Conservation (phyloP, 2,329 filamentous ascomycete species). For the Sporothrix curviconia region DNA sequence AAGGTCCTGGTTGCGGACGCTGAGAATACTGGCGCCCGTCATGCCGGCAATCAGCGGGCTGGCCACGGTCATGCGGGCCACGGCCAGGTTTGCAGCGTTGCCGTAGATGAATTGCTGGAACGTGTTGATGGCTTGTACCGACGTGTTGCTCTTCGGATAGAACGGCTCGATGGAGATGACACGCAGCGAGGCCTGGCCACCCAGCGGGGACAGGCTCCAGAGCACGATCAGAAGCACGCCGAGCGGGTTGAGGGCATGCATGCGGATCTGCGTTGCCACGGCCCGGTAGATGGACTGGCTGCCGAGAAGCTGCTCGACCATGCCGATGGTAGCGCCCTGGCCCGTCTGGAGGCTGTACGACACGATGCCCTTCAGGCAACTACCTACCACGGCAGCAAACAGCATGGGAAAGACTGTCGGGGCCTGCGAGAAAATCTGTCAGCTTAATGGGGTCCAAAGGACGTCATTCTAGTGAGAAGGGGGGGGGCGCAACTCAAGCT, state of each 20-base stretch:
- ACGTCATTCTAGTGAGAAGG: not conserved
- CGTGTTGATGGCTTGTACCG: not conserved
- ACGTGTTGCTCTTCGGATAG: slow-evolving; percentile 23
- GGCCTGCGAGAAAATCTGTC: slow-evolving; percentile 3
- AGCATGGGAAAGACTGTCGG: slow-evolving; percentile 26
- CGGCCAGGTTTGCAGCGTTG: not conserved
- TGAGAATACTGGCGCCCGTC: not conserved
- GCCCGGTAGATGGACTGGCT: slow-evolving; percentile 26
- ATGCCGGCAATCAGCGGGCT: slow-evolving; percentile 7
- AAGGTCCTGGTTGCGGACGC: slow-evolving; percentile 13
- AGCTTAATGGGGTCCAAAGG: not conserved
- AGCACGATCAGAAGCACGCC: slow-evolving; percentile 22
- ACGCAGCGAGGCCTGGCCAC: slow-evolving; percentile 26
- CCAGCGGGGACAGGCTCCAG: slow-evolving; percentile 28
- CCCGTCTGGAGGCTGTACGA: slow-evolving; percentile 24
- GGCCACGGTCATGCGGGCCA: not conserved
- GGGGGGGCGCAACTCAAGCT: too few relatives aligned
- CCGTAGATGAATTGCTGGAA: slow-evolving; percentile 7
- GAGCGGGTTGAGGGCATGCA: slow-evolving; percentile 24
- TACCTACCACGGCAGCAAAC: slow-evolving; percentile 25
- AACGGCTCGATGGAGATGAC: slow-evolving; percentile 7
- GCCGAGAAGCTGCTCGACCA: slow-evolving; percentile 27
- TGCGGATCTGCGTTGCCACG: slow-evolving; percentile 23
- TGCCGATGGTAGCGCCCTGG: slow-evolving; percentile 22
- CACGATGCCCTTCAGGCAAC: slow-evolving; percentile 23